phyloP scores from a whole-genome alignment of 306 rosid genomes.

The Cyamopsis tetragonoloba region DNA sequence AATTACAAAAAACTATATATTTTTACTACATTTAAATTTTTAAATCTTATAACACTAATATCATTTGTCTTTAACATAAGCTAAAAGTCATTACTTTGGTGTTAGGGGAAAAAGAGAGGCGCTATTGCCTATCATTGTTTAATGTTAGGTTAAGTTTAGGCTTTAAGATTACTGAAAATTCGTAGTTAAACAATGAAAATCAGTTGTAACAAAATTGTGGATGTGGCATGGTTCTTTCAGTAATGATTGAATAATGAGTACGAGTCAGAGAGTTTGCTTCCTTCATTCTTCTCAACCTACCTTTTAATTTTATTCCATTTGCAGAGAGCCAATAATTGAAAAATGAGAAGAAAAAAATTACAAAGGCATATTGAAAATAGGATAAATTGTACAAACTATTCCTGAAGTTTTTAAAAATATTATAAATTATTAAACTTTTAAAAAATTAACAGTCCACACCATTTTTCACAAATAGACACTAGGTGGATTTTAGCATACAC shows the following conservation, averaged over 20 bases:
- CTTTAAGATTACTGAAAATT: conserved; percentile 37
- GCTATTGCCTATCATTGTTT: conserved; percentile 24
- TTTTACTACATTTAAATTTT: no score
- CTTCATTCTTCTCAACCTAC: neutral
- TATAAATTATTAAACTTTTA: no score
- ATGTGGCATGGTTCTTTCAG: neutral
- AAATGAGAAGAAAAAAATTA: neutral
- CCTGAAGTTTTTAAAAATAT: no score
- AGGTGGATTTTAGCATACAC: no score
- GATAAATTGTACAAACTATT: no score
- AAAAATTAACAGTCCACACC: no score
- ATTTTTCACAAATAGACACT: no score
- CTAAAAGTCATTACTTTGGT: neutral
- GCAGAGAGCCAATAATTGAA: neutral
- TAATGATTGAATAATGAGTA: neutral
- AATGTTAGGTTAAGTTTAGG: conserved; percentile 38
- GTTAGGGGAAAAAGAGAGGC: conserved; percentile 8
- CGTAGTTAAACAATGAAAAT: conserved; percentile 28
- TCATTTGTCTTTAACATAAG: neutral
- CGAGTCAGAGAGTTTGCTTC: neutral
- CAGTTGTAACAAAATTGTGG: neutral
- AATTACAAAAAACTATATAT: neutral
- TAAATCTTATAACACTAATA: neutral
- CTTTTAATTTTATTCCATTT: neutral
- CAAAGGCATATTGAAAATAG: no score